Conservation (phyloP, 176 grass and related monocot species). For the Chrysopogon serrulatus region DNA sequence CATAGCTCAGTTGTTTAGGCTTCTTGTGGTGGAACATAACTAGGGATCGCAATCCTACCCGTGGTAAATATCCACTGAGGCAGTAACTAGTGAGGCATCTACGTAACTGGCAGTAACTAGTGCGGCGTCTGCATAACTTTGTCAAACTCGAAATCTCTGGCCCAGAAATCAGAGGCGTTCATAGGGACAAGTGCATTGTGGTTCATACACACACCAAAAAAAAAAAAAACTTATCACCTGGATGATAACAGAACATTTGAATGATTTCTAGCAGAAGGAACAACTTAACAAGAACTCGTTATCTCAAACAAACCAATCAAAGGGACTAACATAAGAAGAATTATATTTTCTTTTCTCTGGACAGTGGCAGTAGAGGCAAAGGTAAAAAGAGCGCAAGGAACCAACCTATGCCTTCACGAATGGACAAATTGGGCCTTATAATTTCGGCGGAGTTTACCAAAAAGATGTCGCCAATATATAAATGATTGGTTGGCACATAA, state of each 20-base stretch:
- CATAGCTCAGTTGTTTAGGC: background rate
- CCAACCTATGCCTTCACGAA: constrained; percentile 95
- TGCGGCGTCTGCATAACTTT: no score
- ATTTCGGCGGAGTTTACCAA: constrained; percentile 87
- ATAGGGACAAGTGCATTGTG: background rate
- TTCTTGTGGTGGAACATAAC: background rate
- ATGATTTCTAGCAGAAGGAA: background rate
- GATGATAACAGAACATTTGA: background rate
- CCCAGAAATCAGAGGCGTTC: background rate
- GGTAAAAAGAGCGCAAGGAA: constrained; percentile 9
- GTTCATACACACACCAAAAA: background rate
- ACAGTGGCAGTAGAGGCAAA: background rate
- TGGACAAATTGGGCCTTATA: constrained; percentile 94
- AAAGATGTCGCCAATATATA: constrained; percentile 96
- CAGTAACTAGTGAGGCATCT: background rate
- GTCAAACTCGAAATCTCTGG: background rate
- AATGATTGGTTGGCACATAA: constrained; percentile 97
- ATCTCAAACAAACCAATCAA: background rate
- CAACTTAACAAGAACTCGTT: background rate
- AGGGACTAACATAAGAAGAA: background rate
- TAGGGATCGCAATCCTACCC: no score
- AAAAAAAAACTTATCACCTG: background rate
- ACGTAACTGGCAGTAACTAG: background rate
- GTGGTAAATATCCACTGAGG: background rate
- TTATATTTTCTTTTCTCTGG: background rate